phyloP scores from a whole-genome alignment of 306 rosid genomes.

The Cicer arietinum region DNA sequence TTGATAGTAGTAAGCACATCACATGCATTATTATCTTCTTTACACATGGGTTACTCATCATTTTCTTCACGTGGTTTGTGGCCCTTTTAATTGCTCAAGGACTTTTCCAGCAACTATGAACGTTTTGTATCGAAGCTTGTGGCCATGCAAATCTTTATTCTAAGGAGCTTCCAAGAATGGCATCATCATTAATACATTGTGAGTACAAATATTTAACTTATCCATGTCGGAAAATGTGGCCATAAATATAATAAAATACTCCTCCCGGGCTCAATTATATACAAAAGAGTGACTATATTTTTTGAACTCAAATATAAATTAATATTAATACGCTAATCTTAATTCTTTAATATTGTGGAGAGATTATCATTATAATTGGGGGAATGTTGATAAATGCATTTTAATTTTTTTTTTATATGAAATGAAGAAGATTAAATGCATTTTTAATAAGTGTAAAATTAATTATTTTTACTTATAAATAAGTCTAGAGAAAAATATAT shows the following conservation, averaged over 20 bases:
- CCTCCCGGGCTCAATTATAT: too few relatives aligned
- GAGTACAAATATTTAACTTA: background rate
- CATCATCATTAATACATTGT: slow-evolving; percentile 30
- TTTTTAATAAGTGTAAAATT: too few relatives aligned
- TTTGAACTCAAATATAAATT: too few relatives aligned
- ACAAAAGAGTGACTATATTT: too few relatives aligned
- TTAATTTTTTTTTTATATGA: too few relatives aligned
- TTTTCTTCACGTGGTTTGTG: slow-evolving; percentile 37
- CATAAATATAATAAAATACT: background rate
- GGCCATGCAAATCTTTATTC: slow-evolving; percentile 9
- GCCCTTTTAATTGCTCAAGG: slow-evolving; percentile 18
- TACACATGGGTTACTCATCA: slow-evolving; percentile 43
- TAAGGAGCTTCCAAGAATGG: background rate
- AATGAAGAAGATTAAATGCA: too few relatives aligned
- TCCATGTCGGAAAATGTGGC: background rate
- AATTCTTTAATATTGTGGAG: too few relatives aligned
- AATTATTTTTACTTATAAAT: too few relatives aligned
- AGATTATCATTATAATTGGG: too few relatives aligned
- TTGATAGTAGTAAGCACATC: slow-evolving; percentile 29
- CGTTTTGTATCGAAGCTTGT: slow-evolving; percentile 2
- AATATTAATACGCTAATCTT: too few relatives aligned
- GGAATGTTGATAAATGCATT: too few relatives aligned
- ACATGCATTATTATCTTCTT: slow-evolving; percentile 36
- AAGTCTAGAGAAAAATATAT: too few relatives aligned
- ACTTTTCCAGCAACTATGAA: slow-evolving; percentile 24